Percentiles rank a stretch among this genome's conserved stretches.
These are phyloP conservation scores for Ballota nigra DNA, from an alignment of 257 asterid genomes.

Conservation along the genomic window DNA sequence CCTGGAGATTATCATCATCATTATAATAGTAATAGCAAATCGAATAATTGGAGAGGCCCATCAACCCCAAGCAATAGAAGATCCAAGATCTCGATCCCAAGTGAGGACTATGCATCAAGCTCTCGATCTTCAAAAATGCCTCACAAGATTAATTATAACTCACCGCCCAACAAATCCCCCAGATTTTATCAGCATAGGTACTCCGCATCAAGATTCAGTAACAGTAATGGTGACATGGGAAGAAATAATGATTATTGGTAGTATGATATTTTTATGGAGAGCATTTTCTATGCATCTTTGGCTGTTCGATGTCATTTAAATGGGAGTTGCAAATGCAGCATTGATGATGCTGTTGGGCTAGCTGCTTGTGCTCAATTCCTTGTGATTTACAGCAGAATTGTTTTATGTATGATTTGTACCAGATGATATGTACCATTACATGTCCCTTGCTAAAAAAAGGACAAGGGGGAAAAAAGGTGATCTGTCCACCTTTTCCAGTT, in stretches of 20 bases:
- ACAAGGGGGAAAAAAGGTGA: neutral
- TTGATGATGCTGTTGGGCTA: neutral
- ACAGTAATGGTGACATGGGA: conserved; percentile 35
- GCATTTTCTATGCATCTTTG: too few relatives aligned
- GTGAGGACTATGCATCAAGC: conserved; percentile 39
- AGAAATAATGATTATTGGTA: conserved; percentile 48
- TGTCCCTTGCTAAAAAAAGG: neutral
- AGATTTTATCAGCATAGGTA: conserved; percentile 36
- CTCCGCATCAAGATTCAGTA: conserved; percentile 56
- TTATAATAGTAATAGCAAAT: conserved; percentile 20
- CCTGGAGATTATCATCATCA: conserved; percentile 23
- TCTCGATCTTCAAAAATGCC: conserved; percentile 39
- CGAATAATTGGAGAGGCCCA: conserved; percentile 56
- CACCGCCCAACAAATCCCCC: conserved; percentile 35
- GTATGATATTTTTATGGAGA: neutral
- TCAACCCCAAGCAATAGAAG: conserved; percentile 47
- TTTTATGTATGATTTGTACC: neutral
- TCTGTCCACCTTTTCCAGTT: neutral
- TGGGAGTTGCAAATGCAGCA: neutral
- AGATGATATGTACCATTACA: neutral
- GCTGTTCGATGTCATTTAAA: neutral
- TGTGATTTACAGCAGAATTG: neutral
- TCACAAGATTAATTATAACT: conserved; percentile 25
- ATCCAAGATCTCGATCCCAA: conserved; percentile 24
- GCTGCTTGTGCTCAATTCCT: neutral